Base-by-base conservation (phyloP, 495 filamentous ascomycete genomes). In the Penicillium paradoxum region DNA sequence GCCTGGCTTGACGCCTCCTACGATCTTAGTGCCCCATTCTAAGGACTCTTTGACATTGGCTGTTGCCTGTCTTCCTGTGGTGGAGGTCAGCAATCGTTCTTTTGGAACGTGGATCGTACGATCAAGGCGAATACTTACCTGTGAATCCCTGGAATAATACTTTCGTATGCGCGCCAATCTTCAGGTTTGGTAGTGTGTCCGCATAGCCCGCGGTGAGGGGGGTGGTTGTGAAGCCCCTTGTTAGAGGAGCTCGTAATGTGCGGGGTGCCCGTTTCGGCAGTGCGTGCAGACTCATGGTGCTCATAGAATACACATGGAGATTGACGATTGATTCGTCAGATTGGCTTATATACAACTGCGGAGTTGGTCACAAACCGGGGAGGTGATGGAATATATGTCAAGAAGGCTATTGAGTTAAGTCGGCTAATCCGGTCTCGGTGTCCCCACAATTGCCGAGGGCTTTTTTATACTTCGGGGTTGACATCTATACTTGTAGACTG, bases 111-210 rank as follows among this genome's bases (percentile, higher is more conserved):
- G 8, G 29, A 25, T 6, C 21, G 29, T 15, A 30, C 9, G 3
- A 27, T 7, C 7, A 7, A 7, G 3, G 24, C 3, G 49, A 41
- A 51, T 50, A 37, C 49, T 40, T 58, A 77, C 91, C 91, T 22
- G 90, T 95, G 67, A 95, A 95, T 0, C 91, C 90, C 69, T 95
- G 90, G 60, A 88, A 96, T 41, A 95, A 82, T 33, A 96, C 89
- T 11, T 81, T 74, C 0, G 91, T 96, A 66, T 91, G 80, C 7
- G 77, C 76, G 4, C 86, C 86, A 49, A 96, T 90, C 49, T 84
- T 89, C 34, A 95, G 75, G 54, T 90, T 90, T 1, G 73, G 72
- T 6, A 91, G 78, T 0, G 90, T 96, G 54, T 86, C 79, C 11
- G 76, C 73, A 64, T 85, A 85, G 30, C 57, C 64, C 5, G 63